A percentile compares a stretch with the other conserved stretches of the same genome.
Conservation (phyloP, 75 land plant genomes). For the Cryptomeria japonica region DNA sequence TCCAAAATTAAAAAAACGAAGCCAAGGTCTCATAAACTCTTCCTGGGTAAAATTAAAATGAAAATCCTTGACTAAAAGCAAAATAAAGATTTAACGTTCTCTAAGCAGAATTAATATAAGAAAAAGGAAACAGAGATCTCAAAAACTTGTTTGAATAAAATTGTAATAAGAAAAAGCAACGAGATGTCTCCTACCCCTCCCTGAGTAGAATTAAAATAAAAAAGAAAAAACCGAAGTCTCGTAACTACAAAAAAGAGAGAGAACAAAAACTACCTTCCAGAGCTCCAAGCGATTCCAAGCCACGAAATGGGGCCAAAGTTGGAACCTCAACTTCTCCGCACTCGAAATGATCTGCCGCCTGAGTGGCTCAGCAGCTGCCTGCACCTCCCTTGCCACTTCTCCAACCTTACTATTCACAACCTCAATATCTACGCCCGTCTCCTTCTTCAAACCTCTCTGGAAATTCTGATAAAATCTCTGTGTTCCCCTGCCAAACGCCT, state of each 20-base stretch:
- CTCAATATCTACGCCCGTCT: slow-evolving; percentile 54
- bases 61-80: too few relatives aligned
- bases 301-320: slow-evolving; percentile 43
- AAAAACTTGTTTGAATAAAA: too few relatives aligned
- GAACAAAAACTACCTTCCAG: slow-evolving; percentile 62
- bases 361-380: slow-evolving; percentile 4
- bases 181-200: background rate
- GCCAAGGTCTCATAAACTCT: too few relatives aligned
- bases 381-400: slow-evolving; percentile 19
- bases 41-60: too few relatives aligned
- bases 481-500: slow-evolving; percentile 40
- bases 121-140: too few relatives aligned
- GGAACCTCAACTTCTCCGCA: slow-evolving; percentile 31
- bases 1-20: too few relatives aligned
- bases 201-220: background rate
- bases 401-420: slow-evolving; percentile 6
- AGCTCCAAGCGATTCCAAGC: slow-evolving; percentile 75
- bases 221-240: background rate
- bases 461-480: slow-evolving; percentile 31
- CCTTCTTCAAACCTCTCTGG: slow-evolving; percentile 35
- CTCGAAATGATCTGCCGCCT: slow-evolving; percentile 17
- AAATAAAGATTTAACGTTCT: too few relatives aligned
- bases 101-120: too few relatives aligned
- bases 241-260: background rate
- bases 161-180: background rate